phyloP scores from a whole-genome alignment of 2,329 filamentous ascomycete species.

The Blastomyces percursus region DNA sequence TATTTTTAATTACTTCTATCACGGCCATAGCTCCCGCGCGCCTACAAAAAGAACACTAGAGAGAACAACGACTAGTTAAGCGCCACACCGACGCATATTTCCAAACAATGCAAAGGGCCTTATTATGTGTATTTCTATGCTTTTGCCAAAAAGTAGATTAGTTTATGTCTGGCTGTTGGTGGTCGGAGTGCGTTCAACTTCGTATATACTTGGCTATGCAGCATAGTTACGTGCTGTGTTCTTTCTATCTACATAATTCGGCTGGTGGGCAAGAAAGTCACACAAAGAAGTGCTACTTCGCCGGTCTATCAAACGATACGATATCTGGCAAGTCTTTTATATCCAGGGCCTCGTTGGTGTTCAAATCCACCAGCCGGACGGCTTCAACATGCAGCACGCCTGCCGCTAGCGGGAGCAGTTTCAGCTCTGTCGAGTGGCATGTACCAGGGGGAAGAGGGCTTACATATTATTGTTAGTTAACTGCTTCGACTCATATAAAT shows the following conservation, averaged over 20 bases:
- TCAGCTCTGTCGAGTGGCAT: constrained; percentile 47
- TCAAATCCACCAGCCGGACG: constrained; percentile 45
- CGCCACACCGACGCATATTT: background rate
- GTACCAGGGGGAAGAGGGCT: constrained; percentile 45
- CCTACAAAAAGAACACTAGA: background rate
- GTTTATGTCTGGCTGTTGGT: background rate
- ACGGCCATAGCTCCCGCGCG: too few species aligned
- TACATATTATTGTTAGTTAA: background rate
- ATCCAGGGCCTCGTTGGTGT: constrained; percentile 45
- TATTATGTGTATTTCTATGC: background rate
- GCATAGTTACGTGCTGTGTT: background rate
- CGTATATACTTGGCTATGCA: background rate
- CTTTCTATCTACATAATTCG: background rate
- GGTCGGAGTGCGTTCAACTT: background rate
- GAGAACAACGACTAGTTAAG: background rate
- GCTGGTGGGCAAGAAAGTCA: background rate
- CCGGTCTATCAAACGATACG: constrained; percentile 28
- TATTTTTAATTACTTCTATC: background rate
- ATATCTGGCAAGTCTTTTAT: constrained; percentile 48
- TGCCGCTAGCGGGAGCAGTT: constrained; percentile 41
- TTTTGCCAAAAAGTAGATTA: background rate
- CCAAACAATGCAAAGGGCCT: background rate
- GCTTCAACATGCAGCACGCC: constrained; percentile 44
- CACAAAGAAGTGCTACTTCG: too few species aligned
- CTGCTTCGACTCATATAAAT: background rate